Evolutionary conservation across 1,284 basidiomycete genomes (phyloP), one percentile per base, ranked within the genome.

Genomic region (Papiliotrema fonsecae): DNA sequence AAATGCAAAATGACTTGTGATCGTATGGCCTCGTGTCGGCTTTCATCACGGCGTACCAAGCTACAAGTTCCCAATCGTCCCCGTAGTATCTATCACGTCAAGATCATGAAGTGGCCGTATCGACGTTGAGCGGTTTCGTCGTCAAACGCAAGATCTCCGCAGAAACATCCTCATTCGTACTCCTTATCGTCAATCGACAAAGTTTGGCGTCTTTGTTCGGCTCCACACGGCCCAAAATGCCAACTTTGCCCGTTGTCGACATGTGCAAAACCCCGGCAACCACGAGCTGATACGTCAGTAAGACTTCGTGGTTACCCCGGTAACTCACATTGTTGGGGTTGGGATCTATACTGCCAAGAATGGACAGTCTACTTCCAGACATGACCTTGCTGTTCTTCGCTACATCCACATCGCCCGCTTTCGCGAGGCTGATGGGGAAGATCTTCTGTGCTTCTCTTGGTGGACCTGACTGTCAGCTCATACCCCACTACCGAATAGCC

Each of bases 201-300:
- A 97, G 78, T 80, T 94, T 94, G 16, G 92, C 93, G 53, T 93
- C 89, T 48, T 82, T 81, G 75, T 97, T 98, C 1, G 96, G 96
- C 73, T 99, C 96, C 40, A 97, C 70, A 47, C 96, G 81, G 60
- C 97, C 75, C 58, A 99, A 75, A 65, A 94, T 97, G 2, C 94
- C 96, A 28, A 98, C 89, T 74, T 97, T 97, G 19, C 94, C 94
- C 6, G 84, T 83, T 2, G 76, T 68, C 6, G 85, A 83, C 76
- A 85, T 96, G 67, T 97, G 90, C 51, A 98, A 75, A 26, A 98
- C 90, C 21, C 88, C 94, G 14, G 93, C 96, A 24, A 82, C 87
- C 18, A 98, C 94, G 38, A 92, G 72, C 69, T 97, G 60, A 78
- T 82, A 16, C 27, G 27, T 58, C 44, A 55, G 54, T 47, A 25